Evolutionary conservation across 306 rosid species (phyloP).

Genomic region (Lathyrus oleraceus): DNA sequence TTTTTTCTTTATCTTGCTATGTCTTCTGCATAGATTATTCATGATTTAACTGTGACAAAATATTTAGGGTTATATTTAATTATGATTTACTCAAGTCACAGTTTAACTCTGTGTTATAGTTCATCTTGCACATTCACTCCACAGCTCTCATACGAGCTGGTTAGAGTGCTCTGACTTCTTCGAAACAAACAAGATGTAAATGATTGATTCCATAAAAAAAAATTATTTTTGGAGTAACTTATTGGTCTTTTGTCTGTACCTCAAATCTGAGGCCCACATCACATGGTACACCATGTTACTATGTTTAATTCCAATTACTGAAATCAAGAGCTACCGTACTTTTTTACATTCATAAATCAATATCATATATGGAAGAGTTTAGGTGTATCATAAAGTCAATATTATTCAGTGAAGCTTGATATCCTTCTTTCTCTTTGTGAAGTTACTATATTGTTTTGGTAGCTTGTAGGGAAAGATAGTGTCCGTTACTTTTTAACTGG

Average conservation of each 20-base stretch:
- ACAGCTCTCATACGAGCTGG: too few relatives aligned
- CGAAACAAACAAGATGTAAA: conserved; percentile 11
- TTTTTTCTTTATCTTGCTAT: too few relatives aligned
- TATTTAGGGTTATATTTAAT: too few relatives aligned
- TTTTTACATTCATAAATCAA: background rate
- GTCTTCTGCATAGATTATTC: too few relatives aligned
- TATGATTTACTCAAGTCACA: too few relatives aligned
- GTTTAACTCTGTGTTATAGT: too few relatives aligned
- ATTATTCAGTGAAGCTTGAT: too few relatives aligned
- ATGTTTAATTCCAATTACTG: background rate
- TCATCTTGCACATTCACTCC: too few relatives aligned
- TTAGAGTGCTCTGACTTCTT: background rate
- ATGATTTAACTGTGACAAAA: too few relatives aligned
- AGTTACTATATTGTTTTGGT: conserved; percentile 17
- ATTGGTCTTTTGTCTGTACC: background rate
- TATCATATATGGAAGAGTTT: background rate
- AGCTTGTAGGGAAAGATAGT: background rate
- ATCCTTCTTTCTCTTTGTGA: background rate
- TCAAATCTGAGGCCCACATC: conserved; percentile 29
- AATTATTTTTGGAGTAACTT: background rate
- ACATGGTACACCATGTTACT: conserved; percentile 38
- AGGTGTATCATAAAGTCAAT: background rate
- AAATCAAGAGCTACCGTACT: background rate
- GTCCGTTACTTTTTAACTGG: conserved; percentile 23
- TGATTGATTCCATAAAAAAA: background rate